Percentiles rank a stretch among this genome's conserved stretches.
phyloP scores from a whole-genome alignment of 2,329 filamentous ascomycete species.

The Colletotrichum musae region DNA sequence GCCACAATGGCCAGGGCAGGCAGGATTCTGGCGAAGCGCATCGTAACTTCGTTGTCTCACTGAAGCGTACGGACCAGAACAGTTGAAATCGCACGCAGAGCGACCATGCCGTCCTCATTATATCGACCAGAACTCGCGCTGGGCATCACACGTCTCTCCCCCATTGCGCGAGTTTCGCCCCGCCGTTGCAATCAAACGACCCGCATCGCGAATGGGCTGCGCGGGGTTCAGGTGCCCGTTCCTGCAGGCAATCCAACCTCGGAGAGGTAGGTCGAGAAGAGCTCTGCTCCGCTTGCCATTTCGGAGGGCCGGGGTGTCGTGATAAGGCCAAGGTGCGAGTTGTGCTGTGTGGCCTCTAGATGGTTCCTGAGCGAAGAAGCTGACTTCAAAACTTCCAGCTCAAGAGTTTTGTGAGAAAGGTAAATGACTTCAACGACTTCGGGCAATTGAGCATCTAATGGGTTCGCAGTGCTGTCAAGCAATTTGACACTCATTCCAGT shows the following conservation, averaged over 20 bases:
- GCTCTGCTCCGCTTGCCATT: constrained; percentile 3
- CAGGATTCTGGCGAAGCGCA: constrained; percentile 14
- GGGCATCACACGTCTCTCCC: not conserved
- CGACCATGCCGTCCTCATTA: too few species aligned
- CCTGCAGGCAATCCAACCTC: constrained; percentile 28
- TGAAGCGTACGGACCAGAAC: not conserved
- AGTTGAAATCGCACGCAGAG: too few species aligned
- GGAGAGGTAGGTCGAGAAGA: constrained; percentile 35
- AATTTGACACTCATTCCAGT: not conserved
- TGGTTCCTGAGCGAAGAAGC: too few species aligned
- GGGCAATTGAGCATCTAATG: too few species aligned
- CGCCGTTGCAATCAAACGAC: constrained; percentile 22
- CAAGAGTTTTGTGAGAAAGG: too few species aligned
- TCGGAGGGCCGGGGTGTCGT: not conserved
- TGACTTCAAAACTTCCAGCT: too few species aligned
- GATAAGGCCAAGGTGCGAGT: too few species aligned
- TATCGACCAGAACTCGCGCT: not conserved
- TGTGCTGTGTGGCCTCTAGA: too few species aligned
- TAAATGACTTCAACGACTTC: too few species aligned
- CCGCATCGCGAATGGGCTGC: constrained; percentile 6
- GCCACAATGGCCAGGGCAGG: constrained; percentile 9
- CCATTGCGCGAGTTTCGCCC: constrained; percentile 4
- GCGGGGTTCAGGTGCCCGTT: constrained; percentile 13
- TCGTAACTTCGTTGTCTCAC: not conserved
- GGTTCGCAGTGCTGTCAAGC: too few species aligned